These are phyloP conservation scores for Lolium rigidum DNA, from an alignment of 176 grass and related monocot genomes.

Conservation along the genomic window DNA sequence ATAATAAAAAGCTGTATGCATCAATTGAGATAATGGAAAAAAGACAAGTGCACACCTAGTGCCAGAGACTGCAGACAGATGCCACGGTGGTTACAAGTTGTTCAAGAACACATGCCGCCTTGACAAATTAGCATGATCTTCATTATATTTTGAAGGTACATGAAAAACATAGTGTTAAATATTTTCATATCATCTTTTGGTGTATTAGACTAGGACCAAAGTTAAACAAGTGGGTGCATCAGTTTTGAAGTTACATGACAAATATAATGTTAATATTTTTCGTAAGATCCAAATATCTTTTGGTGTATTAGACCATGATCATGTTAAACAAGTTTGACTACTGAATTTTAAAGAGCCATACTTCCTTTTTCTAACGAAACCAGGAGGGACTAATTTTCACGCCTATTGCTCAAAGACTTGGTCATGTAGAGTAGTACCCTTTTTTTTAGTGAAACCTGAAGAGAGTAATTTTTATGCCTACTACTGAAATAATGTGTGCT, in stretches of 20 bases:
- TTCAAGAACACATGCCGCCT: background rate
- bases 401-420: too few relatives aligned
- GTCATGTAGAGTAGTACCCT: background rate
- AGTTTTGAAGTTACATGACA: background rate
- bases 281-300: background rate
- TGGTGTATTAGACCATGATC: background rate
- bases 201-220: too few relatives aligned
- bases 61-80: background rate
- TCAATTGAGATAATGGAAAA: too few relatives aligned
- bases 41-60: background rate
- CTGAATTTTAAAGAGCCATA: too few relatives aligned
- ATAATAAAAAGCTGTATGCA: background rate
- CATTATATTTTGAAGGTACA: background rate
- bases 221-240: too few relatives aligned
- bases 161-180: background rate
- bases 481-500: slow-evolving; percentile 26
- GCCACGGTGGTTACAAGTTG: background rate
- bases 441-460: background rate
- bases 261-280: background rate
- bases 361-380: background rate
- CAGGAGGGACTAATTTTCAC: background rate
- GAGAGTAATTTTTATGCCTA: background rate
- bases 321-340: too few relatives aligned
- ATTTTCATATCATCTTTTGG: background rate
- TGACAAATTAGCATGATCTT: background rate